These are phyloP conservation scores for Aspergillus uvarum DNA, from an alignment of 2,329 filamentous ascomycete species.

Conservation along the genomic window DNA sequence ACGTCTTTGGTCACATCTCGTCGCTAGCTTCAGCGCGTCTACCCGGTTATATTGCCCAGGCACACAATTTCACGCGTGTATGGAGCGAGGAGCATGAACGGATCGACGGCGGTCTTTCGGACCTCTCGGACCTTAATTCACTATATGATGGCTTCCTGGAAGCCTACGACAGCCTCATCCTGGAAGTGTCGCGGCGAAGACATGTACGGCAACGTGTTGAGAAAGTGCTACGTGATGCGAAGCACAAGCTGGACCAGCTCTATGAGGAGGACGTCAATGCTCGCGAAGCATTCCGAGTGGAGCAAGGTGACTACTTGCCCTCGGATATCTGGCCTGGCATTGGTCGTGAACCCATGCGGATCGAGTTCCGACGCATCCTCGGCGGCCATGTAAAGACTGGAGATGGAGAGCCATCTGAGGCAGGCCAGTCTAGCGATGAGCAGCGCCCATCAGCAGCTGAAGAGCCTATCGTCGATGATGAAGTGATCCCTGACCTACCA, in stretches of 20 bases:
- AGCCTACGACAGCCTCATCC: conserved; percentile 79
- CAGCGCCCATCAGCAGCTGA: conserved; percentile 1
- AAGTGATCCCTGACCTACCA: conserved; percentile 45
- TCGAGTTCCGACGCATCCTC: conserved; percentile 38
- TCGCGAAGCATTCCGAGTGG: conserved; percentile 73
- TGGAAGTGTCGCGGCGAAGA: conserved; percentile 77
- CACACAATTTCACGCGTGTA: conserved; percentile 48
- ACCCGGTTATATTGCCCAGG: conserved; percentile 51
- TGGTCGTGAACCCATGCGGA: conserved; percentile 55
- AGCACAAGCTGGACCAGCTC: conserved; percentile 72
- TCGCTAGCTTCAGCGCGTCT: conserved; percentile 64
- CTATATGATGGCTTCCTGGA: conserved; percentile 85
- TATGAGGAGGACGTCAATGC: conserved; percentile 70
- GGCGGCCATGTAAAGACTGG: conserved; percentile 35
- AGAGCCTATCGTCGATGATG: conserved; percentile 27
- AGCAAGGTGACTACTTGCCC: conserved; percentile 83
- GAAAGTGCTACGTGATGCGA: conserved; percentile 73
- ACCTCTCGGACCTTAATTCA: conserved; percentile 73
- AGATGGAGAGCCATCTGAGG: conserved; percentile 10
- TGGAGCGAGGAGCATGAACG: conserved; percentile 75
- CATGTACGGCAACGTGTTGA: conserved; percentile 72
- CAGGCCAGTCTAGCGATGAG: conserved; percentile 4
- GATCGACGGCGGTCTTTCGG: conserved; percentile 67
- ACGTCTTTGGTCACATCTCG: conserved; percentile 66
- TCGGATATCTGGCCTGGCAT: conserved; percentile 84